A percentile compares a stretch with the other conserved stretches of the same genome.
Evolutionary conservation across 805 yeast genomes (phyloP).

Genomic region (Kockiozyma suomiensis): DNA sequence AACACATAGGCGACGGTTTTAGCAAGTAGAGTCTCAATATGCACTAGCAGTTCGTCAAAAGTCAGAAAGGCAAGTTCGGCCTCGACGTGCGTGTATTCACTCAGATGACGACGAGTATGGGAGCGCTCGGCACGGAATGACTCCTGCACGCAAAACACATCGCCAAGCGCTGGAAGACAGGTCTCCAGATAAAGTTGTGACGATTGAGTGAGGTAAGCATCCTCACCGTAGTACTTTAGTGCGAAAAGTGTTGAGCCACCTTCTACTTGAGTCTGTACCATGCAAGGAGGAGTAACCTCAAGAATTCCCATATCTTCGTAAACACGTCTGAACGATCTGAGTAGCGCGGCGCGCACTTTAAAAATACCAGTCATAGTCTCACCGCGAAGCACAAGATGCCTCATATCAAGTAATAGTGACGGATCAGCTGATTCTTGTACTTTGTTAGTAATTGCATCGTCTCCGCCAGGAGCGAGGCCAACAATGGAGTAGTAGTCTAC

Average conservation of each 20-base stretch:
- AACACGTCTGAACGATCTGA: slow-evolving; percentile 73
- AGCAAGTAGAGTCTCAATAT: slow-evolving; percentile 78
- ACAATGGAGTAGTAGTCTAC: slow-evolving; percentile 88
- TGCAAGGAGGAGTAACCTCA: slow-evolving; percentile 99
- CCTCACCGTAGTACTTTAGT: slow-evolving; percentile 93
- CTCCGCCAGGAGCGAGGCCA: slow-evolving; percentile 96
- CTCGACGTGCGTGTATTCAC: slow-evolving; percentile 97
- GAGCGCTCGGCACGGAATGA: slow-evolving; percentile 99
- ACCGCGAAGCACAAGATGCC: slow-evolving; percentile 96
- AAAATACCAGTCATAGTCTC: slow-evolving; percentile 89
- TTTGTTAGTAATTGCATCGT: slow-evolving; percentile 91
- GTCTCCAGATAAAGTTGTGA: slow-evolving; percentile 97
- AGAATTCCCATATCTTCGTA: slow-evolving; percentile 71
- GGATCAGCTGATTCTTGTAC: slow-evolving; percentile 87
- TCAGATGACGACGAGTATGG: slow-evolving; percentile 96
- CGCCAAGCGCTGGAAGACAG: slow-evolving; percentile 93
- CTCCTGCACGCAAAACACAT: slow-evolving; percentile 96
- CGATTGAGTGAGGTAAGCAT: slow-evolving; percentile 94
- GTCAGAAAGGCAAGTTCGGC: slow-evolving; percentile 85
- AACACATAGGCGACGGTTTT: slow-evolving; percentile 71
- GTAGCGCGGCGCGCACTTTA: slow-evolving; percentile 86
- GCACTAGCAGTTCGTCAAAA: slow-evolving; percentile 83
- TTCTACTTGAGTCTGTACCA: slow-evolving; percentile 99
- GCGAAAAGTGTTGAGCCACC: slow-evolving; percentile 97
- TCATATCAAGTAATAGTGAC: slow-evolving; percentile 85